Conservation (phyloP, 768 basidiomycete species). For the Lactarius tabidus region DNA sequence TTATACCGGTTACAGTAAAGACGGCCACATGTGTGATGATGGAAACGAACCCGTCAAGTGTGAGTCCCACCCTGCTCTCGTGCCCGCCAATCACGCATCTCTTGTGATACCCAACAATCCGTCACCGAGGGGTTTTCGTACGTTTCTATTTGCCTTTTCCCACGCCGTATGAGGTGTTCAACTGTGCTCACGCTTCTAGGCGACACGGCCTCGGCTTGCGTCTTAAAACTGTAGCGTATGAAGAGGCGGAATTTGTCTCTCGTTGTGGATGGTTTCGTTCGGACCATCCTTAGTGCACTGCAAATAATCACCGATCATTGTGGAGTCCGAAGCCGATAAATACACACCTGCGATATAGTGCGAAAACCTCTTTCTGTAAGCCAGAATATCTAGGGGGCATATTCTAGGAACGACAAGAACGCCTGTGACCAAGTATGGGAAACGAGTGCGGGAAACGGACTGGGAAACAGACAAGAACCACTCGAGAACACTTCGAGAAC, state of each 20-base stretch:
- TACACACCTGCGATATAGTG: slow-evolving; percentile 50
- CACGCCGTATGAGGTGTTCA: slow-evolving; percentile 73
- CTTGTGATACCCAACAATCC: slow-evolving; percentile 69
- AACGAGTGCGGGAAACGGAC: too few relatives aligned
- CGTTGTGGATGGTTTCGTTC: slow-evolving; percentile 55
- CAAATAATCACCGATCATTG: background rate
- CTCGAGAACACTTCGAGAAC: too few relatives aligned
- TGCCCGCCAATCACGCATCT: slow-evolving; percentile 64
- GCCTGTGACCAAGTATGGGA: too few relatives aligned
- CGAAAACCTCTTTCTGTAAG: slow-evolving; percentile 49
- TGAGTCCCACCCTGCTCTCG: slow-evolving; percentile 24
- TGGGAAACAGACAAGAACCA: too few relatives aligned
- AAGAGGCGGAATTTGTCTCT: slow-evolving; percentile 64
- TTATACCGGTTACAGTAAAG: background rate
- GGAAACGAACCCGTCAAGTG: background rate
- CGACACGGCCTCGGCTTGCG: slow-evolving; percentile 55
- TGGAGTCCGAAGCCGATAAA: slow-evolving; percentile 1
- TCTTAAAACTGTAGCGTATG: slow-evolving; percentile 65
- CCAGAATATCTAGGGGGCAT: slow-evolving; percentile 42
- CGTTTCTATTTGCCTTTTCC: slow-evolving; percentile 60
- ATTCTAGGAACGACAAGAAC: background rate
- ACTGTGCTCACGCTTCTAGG: slow-evolving; percentile 64
- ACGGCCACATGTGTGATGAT: background rate
- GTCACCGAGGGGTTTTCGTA: slow-evolving; percentile 64
- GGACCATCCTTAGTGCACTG: slow-evolving; percentile 75